Evolutionary conservation across 805 yeast species (phyloP).

Genomic region (Candida berthetii): DNA sequence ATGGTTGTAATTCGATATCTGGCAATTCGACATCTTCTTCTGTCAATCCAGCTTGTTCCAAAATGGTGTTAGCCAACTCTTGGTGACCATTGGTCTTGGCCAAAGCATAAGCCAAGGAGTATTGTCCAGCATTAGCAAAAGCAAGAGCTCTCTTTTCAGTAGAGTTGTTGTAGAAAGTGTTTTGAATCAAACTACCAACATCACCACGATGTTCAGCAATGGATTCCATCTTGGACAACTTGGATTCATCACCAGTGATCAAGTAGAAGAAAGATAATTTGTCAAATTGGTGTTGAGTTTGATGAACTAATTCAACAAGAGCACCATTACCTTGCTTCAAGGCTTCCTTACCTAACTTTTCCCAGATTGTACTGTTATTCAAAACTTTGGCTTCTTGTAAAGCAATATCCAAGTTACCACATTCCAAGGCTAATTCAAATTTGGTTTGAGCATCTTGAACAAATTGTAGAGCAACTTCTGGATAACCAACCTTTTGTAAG

Average conservation of each 20-base stretch:
- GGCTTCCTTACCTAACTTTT: conserved; percentile 79
- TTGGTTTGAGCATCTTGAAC: conserved; percentile 95
- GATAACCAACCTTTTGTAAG: conserved; percentile 90
- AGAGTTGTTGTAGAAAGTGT: conserved; percentile 71
- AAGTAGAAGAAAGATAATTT: conserved; percentile 86
- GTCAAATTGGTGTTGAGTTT: conserved; percentile 81
- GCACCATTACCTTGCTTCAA: conserved; percentile 82
- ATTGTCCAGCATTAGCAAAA: conserved; percentile 71
- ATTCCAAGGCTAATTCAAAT: conserved; percentile 91
- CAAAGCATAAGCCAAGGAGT: conserved; percentile 86
- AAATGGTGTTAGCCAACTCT: conserved; percentile 65
- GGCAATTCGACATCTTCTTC: conserved; percentile 64
- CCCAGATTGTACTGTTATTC: conserved; percentile 69
- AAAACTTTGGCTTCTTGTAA: conserved; percentile 78
- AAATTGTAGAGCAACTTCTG: conserved; percentile 95
- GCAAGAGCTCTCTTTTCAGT: conserved; percentile 69
- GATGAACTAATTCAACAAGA: conserved; percentile 82
- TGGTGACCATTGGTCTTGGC: conserved; percentile 83
- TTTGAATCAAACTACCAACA: conserved; percentile 71
- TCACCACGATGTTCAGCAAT: conserved; percentile 90
- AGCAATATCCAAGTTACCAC: conserved; percentile 87
- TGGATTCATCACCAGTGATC: conserved; percentile 71
- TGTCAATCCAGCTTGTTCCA: conserved; percentile 62
- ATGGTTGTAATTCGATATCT: conserved; percentile 32
- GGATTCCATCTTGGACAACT: conserved; percentile 76